phyloP scores from a whole-genome alignment of 2,329 filamentous ascomycete species.

The Chaetothyriales sp. region DNA sequence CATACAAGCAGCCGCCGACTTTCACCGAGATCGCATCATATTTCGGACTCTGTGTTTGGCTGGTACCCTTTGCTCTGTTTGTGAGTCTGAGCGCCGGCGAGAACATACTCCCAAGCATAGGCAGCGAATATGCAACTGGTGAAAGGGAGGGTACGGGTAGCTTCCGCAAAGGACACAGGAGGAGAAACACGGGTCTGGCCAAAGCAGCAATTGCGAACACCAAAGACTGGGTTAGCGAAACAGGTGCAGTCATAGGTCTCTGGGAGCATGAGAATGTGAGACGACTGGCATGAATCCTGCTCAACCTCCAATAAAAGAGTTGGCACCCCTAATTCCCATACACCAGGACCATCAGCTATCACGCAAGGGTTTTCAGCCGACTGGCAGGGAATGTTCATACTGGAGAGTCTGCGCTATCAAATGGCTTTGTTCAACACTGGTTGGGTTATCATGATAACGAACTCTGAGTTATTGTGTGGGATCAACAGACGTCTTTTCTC shows the following conservation, averaged over 20 bases:
- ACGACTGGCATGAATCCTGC: conserved; percentile 7
- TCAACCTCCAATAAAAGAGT: neutral
- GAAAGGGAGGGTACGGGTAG: conserved; percentile 22
- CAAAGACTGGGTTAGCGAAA: conserved; percentile 46
- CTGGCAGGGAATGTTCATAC: neutral
- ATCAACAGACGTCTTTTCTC: neutral
- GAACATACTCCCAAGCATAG: conserved; percentile 87
- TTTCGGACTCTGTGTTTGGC: conserved; percentile 92
- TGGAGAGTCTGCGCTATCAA: neutral
- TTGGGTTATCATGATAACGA: neutral
- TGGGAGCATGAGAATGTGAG: conserved; percentile 45
- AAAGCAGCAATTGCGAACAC: conserved; percentile 47
- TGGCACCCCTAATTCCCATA: neutral
- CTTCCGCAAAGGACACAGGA: conserved; percentile 23
- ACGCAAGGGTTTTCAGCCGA: neutral
- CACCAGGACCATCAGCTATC: neutral
- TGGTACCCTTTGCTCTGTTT: conserved; percentile 88
- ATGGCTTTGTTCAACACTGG: neutral
- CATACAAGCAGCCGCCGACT: conserved; percentile 50
- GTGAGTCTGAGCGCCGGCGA: conserved; percentile 88
- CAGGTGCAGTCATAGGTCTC: conserved; percentile 46
- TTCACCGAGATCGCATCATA: conserved; percentile 94
- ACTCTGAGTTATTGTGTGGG: neutral
- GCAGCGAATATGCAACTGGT: conserved; percentile 54
- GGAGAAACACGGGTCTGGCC: conserved; percentile 44